These are phyloP conservation scores for Colletotrichum cordylinicola DNA, from an alignment of 2,329 filamentous ascomycete species.

Conservation along the genomic window DNA sequence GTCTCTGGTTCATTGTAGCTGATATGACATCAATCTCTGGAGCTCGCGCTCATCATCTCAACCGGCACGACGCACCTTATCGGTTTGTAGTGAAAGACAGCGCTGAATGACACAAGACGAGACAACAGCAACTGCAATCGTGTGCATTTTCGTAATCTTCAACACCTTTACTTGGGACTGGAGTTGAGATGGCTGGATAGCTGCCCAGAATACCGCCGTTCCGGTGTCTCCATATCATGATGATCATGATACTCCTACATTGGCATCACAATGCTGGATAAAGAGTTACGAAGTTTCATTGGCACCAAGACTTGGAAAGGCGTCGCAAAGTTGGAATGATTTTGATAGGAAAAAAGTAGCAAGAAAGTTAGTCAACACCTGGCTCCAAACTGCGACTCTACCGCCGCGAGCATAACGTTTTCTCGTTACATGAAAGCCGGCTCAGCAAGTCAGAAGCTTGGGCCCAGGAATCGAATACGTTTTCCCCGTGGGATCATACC, in stretches of 20 bases:
- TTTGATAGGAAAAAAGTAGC: background rate
- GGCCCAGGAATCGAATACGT: conserved; percentile 41
- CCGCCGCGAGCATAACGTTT: background rate
- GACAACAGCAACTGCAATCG: too few species aligned
- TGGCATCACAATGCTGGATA: too few species aligned
- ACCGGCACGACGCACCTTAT: too few species aligned
- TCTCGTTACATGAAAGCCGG: background rate
- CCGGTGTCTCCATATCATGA: too few species aligned
- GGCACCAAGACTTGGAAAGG: too few species aligned
- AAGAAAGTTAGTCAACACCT: background rate
- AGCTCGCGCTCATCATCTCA: background rate
- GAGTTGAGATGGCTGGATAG: too few species aligned
- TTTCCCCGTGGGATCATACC: conserved; percentile 26
- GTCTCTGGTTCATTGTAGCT: fast-evolving
- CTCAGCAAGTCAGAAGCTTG: background rate
- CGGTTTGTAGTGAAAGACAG: too few species aligned
- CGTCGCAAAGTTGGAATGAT: background rate
- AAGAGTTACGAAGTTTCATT: background rate
- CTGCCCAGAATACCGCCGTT: too few species aligned
- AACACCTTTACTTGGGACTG: too few species aligned
- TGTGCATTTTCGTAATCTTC: too few species aligned
- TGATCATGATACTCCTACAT: too few species aligned
- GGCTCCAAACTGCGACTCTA: background rate
- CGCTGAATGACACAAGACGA: too few species aligned
- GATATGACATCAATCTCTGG: fast-evolving